Base-by-base conservation (phyloP, 2,329 filamentous ascomycete genomes). In the Fusarium verrucosum region DNA sequence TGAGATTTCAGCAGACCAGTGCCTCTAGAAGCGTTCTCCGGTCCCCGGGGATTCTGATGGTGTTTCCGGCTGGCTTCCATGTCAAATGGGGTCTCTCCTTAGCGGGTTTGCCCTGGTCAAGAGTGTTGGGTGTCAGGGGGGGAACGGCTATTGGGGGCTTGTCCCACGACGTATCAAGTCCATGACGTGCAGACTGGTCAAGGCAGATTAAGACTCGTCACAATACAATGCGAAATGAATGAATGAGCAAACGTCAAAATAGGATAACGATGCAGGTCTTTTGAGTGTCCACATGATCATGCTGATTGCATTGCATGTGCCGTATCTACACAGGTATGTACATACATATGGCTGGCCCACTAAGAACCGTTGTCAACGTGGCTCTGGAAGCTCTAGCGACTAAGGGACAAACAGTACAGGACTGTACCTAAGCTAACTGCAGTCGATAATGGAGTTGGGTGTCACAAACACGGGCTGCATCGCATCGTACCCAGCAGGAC, bases 1-100 rank as follows among this genome's bases (percentile, higher is more conserved):
- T 68, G 60, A 37, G 16, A 43, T 32, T 52, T 38, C 42, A 50
- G 59, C 50, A 43, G 28, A 45, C 40, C 54, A 53, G 59, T 55
- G 20, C 42, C 44, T 56, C 54, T 46, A 51, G 50, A 53, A 67
- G 50, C 40, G 64, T 54, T 65, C 56, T 65, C 40, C 50, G 64
- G 22, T 26, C 33, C n/a, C 45, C 17, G 17, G 23, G 64, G 36
- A 32, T 46, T 58, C 44, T 57, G 50, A 44, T 50, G 42, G n/a
- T 65, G 64, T 67, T 68, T 66, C 64, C 64, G 63, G 53, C 52
- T 49, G 50, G 59, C 42, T 50, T 58, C n/a, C n/a, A n/a, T n/a
- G 54, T 57, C 46, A 43, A 65, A 61, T 23, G 45, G 37, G 63
- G 62, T 52, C 43, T 66, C 33, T 23, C 50, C 10, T 41, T 58